Conservation (phyloP, 2,329 filamentous ascomycete species). For the Alternaria hordeiaustralica region DNA sequence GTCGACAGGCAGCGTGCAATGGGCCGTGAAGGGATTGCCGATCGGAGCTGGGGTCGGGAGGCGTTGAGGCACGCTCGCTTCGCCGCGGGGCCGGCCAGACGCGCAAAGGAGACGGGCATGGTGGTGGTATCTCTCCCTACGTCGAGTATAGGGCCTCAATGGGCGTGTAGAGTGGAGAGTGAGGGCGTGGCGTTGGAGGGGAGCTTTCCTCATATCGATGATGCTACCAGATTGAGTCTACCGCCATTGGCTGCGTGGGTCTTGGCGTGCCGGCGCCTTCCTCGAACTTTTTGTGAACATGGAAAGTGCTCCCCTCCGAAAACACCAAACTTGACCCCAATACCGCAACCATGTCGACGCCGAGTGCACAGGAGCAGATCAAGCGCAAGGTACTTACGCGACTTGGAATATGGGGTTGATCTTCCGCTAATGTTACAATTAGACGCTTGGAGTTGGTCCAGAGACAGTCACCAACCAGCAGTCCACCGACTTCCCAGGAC, state of each 20-base stretch:
- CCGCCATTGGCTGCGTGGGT: slow-evolving; percentile 36
- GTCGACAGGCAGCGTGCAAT: slow-evolving; percentile 70
- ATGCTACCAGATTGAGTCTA: slow-evolving; percentile 36
- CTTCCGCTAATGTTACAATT: slow-evolving; percentile 20
- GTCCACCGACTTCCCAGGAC: slow-evolving; percentile 90
- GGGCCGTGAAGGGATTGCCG: slow-evolving; percentile 49
- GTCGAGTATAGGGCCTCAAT: slow-evolving; percentile 44
- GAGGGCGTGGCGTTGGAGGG: slow-evolving; percentile 42
- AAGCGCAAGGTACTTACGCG: slow-evolving; percentile 63
- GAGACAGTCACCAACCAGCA: slow-evolving; percentile 90
- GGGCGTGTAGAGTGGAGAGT: slow-evolving; percentile 41
- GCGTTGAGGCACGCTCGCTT: slow-evolving; percentile 68
- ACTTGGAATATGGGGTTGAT: background rate
- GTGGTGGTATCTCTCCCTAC: slow-evolving; percentile 43
- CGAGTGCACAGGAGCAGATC: slow-evolving; percentile 61
- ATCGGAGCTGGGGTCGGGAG: slow-evolving; percentile 55
- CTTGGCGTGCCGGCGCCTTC: slow-evolving; percentile 30
- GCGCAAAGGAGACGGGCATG: slow-evolving; percentile 75
- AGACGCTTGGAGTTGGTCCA: slow-evolving; percentile 86
- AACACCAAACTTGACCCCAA: slow-evolving; percentile 15
- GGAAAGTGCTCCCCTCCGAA: slow-evolving; percentile 25
- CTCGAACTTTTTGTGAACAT: slow-evolving; percentile 34
- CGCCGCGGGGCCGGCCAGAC: slow-evolving; percentile 74
- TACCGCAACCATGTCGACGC: slow-evolving; percentile 51
- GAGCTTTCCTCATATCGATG: slow-evolving; percentile 35